phyloP scores from a whole-genome alignment of 495 filamentous ascomycete species.

The Pyrenula aspistea region DNA sequence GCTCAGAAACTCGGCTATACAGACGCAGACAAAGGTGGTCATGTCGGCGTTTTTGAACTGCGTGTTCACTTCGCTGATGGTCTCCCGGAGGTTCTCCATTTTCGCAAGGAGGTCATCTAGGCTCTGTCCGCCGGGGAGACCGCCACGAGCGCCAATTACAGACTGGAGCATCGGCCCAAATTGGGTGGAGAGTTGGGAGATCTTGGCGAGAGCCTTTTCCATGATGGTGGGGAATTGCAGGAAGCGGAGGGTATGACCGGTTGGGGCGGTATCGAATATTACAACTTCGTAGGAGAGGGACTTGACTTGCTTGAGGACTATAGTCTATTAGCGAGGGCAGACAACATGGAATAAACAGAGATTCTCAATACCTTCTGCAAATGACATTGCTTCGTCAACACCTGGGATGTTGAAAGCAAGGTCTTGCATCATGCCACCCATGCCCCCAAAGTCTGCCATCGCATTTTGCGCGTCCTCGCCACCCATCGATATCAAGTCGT shows the following conservation, averaged over 20 bases:
- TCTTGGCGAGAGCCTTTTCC: slow-evolving; percentile 93
- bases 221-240: slow-evolving; percentile 97
- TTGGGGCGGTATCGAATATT: slow-evolving; percentile 97
- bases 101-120: slow-evolving; percentile 85
- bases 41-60: slow-evolving; percentile 96
- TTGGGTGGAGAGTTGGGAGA: slow-evolving; percentile 85
- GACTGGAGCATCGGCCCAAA: slow-evolving; percentile 95
- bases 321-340: slow-evolving; percentile 16
- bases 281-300: slow-evolving; percentile 97
- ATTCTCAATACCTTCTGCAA: slow-evolving; percentile 46
- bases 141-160: slow-evolving; percentile 70
- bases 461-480: slow-evolving; percentile 62
- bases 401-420: slow-evolving; percentile 68
- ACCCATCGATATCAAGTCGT: slow-evolving; percentile 77
- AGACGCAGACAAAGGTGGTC: slow-evolving; percentile 97
- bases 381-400: slow-evolving; percentile 99
- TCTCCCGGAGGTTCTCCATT: slow-evolving; percentile 83
- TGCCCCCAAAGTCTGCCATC: slow-evolving; percentile 48
- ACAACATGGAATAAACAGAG: too few relatives aligned
- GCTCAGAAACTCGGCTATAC: slow-evolving; percentile 93
- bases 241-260: slow-evolving; percentile 98
- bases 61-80: slow-evolving; percentile 89
- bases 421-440: slow-evolving; percentile 67
- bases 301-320: slow-evolving; percentile 98
- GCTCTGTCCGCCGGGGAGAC: slow-evolving; percentile 81